phyloP scores from a whole-genome alignment of 371 early-diverging fungal species.

The Entomophthora muscae region DNA sequence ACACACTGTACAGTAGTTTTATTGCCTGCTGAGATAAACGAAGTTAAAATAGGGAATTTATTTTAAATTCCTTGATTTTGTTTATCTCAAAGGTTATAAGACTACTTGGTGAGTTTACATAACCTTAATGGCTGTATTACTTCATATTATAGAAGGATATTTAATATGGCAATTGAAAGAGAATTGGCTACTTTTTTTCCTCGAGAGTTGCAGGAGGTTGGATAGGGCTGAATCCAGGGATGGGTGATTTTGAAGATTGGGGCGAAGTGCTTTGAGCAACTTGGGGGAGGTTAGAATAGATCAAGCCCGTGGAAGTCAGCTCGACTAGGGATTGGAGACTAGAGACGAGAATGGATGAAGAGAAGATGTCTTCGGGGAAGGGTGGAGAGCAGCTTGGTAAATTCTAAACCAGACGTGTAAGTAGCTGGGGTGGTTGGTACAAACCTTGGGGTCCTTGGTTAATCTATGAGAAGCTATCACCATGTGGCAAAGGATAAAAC shows the following conservation, averaged over 20 bases:
- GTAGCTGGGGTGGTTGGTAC: background rate
- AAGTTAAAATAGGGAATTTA: too few species aligned
- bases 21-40: too few species aligned
- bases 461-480: background rate
- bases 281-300: background rate
- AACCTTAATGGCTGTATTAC: too few species aligned
- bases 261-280: background rate
- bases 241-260: background rate
- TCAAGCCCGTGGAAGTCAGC: background rate
- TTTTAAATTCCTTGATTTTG: too few species aligned
- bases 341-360: background rate
- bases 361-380: background rate
- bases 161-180: too few species aligned
- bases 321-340: background rate
- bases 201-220: background rate
- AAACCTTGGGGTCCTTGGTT: background rate
- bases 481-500: background rate
- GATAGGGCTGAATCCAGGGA: background rate
- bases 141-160: too few species aligned
- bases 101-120: too few species aligned
- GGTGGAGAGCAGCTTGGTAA: background rate
- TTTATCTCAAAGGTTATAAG: too few species aligned
- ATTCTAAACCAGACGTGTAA: background rate
- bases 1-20: too few species aligned
- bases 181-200: background rate